Evolutionary conservation across 2,329 filamentous ascomycete genomes (phyloP).

Genomic region (Venturia nashicola): DNA sequence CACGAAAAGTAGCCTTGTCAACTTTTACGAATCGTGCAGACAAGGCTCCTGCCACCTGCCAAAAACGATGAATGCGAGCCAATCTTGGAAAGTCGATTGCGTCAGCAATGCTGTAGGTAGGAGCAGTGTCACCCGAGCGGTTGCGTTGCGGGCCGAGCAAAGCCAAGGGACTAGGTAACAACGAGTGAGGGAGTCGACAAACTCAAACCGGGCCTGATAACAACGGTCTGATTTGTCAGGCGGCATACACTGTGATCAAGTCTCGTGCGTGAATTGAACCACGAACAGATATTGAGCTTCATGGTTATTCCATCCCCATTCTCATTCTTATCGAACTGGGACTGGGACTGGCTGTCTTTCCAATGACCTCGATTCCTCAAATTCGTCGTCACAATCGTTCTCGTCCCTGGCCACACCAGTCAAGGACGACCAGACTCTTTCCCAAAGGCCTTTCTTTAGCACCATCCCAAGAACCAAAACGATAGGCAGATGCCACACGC

Average conservation of each 20-base stretch:
- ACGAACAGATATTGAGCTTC: no score
- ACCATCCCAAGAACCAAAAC: conserved; percentile 81
- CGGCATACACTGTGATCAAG: not conserved
- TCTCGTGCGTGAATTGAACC: not conserved
- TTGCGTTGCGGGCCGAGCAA: not conserved
- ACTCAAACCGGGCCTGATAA: not conserved
- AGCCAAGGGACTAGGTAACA: not conserved
- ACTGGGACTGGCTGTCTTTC: not conserved
- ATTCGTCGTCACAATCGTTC: conserved; percentile 6
- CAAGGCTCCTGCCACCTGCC: not conserved
- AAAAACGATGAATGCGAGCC: not conserved
- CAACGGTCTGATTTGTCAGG: not conserved
- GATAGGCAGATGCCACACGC: conserved; percentile 87
- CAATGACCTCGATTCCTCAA: not conserved
- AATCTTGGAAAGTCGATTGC: not conserved
- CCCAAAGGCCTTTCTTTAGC: conserved; percentile 90
- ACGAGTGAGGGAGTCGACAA: not conserved
- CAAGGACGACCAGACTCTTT: conserved; percentile 40
- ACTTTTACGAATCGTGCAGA: not conserved
- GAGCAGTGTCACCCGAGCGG: not conserved
- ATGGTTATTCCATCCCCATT: not conserved
- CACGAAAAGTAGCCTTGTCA: not conserved
- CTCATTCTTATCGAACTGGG: not conserved
- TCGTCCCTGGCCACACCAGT: conserved; percentile 3
- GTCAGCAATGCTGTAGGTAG: not conserved